Percentiles rank a stretch among this genome's conserved stretches.
Conservation (phyloP, 257 asterid species). For the Ligustrum vulgare region DNA sequence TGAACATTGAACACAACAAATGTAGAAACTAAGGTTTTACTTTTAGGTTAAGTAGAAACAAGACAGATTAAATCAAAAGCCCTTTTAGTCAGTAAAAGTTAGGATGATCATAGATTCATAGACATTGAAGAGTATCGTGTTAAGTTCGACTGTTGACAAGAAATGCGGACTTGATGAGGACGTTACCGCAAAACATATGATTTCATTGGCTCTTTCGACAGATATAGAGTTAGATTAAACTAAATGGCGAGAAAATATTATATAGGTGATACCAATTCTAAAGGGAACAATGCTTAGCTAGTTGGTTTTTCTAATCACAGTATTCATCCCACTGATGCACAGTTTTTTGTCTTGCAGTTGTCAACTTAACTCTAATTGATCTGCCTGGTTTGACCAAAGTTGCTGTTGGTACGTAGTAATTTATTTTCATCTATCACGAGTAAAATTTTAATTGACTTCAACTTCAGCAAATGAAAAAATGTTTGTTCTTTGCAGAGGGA, state of each 20-base stretch:
- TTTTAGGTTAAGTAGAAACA: background rate
- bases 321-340: constrained; percentile 3
- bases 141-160: background rate
- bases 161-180: background rate
- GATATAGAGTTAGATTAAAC: background rate
- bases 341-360: constrained; percentile 58
- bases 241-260: background rate
- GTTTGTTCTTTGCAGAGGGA: constrained; percentile 64
- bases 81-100: background rate
- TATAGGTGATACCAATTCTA: background rate
- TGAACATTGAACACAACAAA: background rate
- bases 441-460: constrained; percentile 9
- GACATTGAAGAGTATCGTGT: background rate
- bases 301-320: background rate
- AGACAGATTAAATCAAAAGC: background rate
- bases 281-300: background rate
- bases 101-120: background rate
- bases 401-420: constrained; percentile 73
- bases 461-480: constrained; percentile 14
- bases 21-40: background rate
- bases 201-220: background rate
- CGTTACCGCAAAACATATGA: background rate
- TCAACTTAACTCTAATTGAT: constrained; percentile 86
- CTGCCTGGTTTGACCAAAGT: constrained; percentile 96
- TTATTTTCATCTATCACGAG: background rate